These are phyloP conservation scores for Fonsecaea nubica DNA, from an alignment of 2,329 filamentous ascomycete species.

Conservation along the genomic window DNA sequence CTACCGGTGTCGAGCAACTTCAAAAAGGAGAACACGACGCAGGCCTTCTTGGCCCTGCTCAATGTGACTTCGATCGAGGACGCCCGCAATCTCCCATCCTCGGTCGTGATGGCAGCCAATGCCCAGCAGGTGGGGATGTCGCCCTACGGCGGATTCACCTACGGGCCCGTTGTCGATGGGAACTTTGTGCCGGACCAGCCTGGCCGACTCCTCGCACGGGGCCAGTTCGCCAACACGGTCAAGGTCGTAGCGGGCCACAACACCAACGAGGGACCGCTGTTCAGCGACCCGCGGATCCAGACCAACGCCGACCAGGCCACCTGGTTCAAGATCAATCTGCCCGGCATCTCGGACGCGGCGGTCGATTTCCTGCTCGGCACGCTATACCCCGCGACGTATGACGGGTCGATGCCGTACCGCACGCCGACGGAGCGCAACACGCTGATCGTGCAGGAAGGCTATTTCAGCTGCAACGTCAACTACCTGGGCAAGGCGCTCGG, in stretches of 20 bases:
- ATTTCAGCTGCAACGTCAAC: slow-evolving; percentile 61
- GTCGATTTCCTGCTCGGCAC: slow-evolving; percentile 54
- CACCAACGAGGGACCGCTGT: slow-evolving; percentile 50
- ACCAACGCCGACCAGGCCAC: slow-evolving; percentile 39
- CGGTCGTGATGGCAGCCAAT: slow-evolving; percentile 53
- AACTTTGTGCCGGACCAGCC: slow-evolving; percentile 57
- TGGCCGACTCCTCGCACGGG: slow-evolving; percentile 50
- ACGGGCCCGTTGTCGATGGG: slow-evolving; percentile 58
- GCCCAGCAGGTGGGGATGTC: slow-evolving; percentile 49
- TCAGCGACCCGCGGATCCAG: slow-evolving; percentile 47
- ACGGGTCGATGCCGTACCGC: slow-evolving; percentile 56
- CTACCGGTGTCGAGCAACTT: slow-evolving; percentile 45
- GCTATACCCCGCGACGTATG: slow-evolving; percentile 61
- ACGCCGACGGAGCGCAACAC: slow-evolving; percentile 52
- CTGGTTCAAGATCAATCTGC: slow-evolving; percentile 39
- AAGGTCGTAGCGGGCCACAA: slow-evolving; percentile 57
- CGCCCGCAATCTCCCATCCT: slow-evolving; percentile 51
- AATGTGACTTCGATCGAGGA: slow-evolving; percentile 55
- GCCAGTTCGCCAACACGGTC: slow-evolving; percentile 54
- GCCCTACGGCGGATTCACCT: slow-evolving; percentile 53
- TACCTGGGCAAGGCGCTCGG: slow-evolving; percentile 58
- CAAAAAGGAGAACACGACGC: slow-evolving; percentile 49
- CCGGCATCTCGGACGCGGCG: slow-evolving; percentile 40
- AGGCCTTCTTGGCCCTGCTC: slow-evolving; percentile 49
- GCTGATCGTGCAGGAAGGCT: slow-evolving; percentile 52